Evolutionary conservation across 306 rosid genomes (phyloP), one percentile per base, ranked within the genome.

Genomic region (Cucurbita argyrosperma): DNA sequence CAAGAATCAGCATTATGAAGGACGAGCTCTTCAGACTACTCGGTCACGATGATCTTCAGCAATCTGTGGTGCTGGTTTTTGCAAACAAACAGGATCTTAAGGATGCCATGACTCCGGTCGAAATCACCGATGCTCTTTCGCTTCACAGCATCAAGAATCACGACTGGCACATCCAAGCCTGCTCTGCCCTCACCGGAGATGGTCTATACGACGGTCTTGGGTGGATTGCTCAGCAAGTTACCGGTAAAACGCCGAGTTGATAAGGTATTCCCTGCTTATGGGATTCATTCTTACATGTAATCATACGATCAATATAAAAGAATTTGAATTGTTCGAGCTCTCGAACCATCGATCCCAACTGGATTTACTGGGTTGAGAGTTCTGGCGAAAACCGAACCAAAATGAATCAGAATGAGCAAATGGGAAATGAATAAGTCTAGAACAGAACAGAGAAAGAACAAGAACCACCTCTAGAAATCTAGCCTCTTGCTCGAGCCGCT

Each of bases 81-180:
- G 97, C 96, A 14, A 95, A 95, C 79, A 95, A 95, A 81, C 99
- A 95, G 80, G 99, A 95, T 76, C 86, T 95, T 64, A 95, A 95
- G 87, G 99, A 95, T 85, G 97, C 99, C 50, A 95, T 95, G 99
- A 87, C 96, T 64, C 96, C 99, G 7, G 99, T 94, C 51, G 99
- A 95, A 88, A 89, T 95, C 75, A 95, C 97, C 0, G 99, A 95
- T 74, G 91, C 89, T 23, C 85, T 95, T 45, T 89, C 96, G 64
- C 96, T 95, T 59, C 99, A 95, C 84, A 91, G 96, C 87, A 95
- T 95, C 84, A 95, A 95, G 92, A 85, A 95, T 81, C 97, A 95
- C 55, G 99, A 95, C 81, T 95, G 99, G 97, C 99, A 95, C 78
- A 95, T 95, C 72, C 99, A 95, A 79, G 99, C 99, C 71, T 95